Evolutionary conservation across 352 stramenopile genomes (phyloP), one percentile per base, ranked within the genome.

Genomic region (Globisporangium recalcitrans): DNA sequence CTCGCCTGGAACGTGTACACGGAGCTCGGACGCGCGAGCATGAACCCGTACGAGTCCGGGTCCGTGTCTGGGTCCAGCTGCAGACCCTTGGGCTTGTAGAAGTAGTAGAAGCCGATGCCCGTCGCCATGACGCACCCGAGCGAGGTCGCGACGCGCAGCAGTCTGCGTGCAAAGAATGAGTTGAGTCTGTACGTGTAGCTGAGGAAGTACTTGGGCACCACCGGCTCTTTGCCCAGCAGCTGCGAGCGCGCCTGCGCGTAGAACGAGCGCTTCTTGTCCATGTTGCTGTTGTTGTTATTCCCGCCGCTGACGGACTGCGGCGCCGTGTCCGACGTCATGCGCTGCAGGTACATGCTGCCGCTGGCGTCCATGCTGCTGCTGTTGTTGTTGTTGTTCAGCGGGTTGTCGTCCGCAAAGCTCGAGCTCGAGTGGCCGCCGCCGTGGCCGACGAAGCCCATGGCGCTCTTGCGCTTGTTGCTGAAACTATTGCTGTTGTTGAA

Each of bases 1-100:
- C 65, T 79, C 26, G 80, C 77, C 34, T 88, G 76, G 36, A 93
- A 88, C 11, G 75, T 78, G 72, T 89, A 91, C 44, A 93, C 80
- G 1, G 62, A 40, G 19, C 64, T 64, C 2, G 82, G 78, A 21
- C 70, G 70, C 3, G 65, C 52, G 47, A 93, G 63, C 46, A 63
- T 67, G 63, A 93, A 93, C 27, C 84, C 84, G 32, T 77, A 74
- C 16, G 62, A 47, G 2, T 63, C 10, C 0, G 73, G 73, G 10
- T 61, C 31, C 26, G 64, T 66, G 0, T 31, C 26, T 0, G 44
- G 0, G 36, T 88, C 83, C 1, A 92, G 62, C n/a, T 80, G 68
- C 42, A 91, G 60, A 48, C 58, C 65, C 0, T 67, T 21, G 0
- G 82, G 77, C 16, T 77, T 66, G 71, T 90, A 92, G 22, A 77